Base-by-base conservation (phyloP, 1,284 basidiomycete genomes). In the Vanrija pseudolonga region DNA sequence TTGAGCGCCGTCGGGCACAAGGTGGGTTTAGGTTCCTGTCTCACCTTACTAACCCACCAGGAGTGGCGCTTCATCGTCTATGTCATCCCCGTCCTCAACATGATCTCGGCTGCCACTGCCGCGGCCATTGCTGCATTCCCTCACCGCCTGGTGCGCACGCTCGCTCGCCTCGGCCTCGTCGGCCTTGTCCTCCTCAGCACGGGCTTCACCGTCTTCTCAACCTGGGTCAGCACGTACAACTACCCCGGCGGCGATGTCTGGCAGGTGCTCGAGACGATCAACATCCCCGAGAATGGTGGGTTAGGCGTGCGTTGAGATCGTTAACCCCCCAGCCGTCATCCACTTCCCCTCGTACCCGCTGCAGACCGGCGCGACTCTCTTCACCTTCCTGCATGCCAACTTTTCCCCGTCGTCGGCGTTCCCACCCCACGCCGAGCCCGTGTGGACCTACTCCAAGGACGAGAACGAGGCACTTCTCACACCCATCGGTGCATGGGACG, bases 51-150 rank as follows among this genome's bases (percentile, higher is more conserved):
- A 39, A 47, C 32, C 32, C 53, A 28, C 60, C 76, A 82, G 69
- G 96, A 98, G 76, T 98, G 95, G 94, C 83, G 95, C 4, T 98
- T 98, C 73, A 80, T 97, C 57, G 81, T 93, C 6, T 98, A 98
- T 68, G 81, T 85, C 12, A 82, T 97, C 0, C 93, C 95, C 0
- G 68, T 85, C 0, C 80, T 91, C 72, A 97, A 97, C 65, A 76
- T 92, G 4, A 81, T 87, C 2, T 89, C 88, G 0, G 87, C 91
- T 0, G 73, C 85, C 17, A 86, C 84, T n/a, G 64, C 64, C 40
- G 56, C 61, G 3, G 51, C 56, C 1, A 50, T 67, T 54, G 58
- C 38, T 28, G 62, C 59, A 14, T 46, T 57, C 19, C 56, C 53
- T 2, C 18, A 28, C 20, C 37, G 24, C 17, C n/a, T 28, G 1